Conservation (phyloP, 306 rosid genomes). For the Corylus heterophylla region DNA sequence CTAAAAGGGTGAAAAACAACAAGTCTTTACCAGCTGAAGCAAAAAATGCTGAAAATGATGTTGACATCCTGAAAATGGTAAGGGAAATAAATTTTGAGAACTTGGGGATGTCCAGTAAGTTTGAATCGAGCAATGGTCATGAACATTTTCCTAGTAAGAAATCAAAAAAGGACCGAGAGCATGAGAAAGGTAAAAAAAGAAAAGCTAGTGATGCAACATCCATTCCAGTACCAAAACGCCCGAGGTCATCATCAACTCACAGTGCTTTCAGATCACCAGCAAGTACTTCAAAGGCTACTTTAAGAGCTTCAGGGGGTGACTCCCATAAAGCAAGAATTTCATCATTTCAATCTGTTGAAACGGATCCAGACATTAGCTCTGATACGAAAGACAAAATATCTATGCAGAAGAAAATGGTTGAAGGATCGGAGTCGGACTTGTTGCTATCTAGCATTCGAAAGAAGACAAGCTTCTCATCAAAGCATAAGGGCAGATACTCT, state of each 20-base stretch:
- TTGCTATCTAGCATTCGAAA: slow-evolving; percentile 48
- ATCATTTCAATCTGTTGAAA: slow-evolving; percentile 21
- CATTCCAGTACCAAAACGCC: slow-evolving; percentile 58
- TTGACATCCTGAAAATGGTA: slow-evolving; percentile 65
- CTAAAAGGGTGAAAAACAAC: slow-evolving; percentile 62
- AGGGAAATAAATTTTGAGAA: slow-evolving; percentile 71
- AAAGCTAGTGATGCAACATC: slow-evolving; percentile 50
- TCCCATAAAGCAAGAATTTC: slow-evolving; percentile 33
- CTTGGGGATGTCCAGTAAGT: slow-evolving; percentile 52
- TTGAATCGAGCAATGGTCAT: slow-evolving; percentile 81
- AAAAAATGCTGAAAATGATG: slow-evolving; percentile 54
- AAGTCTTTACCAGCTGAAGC: slow-evolving; percentile 46
- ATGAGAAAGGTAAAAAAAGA: slow-evolving; percentile 50
- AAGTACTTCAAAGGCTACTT: slow-evolving; percentile 44
- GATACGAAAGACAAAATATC: slow-evolving; percentile 38
- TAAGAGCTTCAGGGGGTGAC: slow-evolving; percentile 43
- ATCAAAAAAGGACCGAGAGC: slow-evolving; percentile 35
- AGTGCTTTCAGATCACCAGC: slow-evolving; percentile 48
- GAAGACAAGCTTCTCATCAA: slow-evolving; percentile 34
- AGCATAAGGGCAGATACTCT: slow-evolving; percentile 52
- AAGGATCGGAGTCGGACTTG: slow-evolving; percentile 49
- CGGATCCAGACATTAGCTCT: slow-evolving; percentile 37
- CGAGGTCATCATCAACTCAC: slow-evolving; percentile 51
- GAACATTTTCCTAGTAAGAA: slow-evolving; percentile 48
- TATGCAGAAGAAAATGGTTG: slow-evolving; percentile 44